Conservation (phyloP, 805 yeast genomes). For the Sungouiella thailandica region DNA sequence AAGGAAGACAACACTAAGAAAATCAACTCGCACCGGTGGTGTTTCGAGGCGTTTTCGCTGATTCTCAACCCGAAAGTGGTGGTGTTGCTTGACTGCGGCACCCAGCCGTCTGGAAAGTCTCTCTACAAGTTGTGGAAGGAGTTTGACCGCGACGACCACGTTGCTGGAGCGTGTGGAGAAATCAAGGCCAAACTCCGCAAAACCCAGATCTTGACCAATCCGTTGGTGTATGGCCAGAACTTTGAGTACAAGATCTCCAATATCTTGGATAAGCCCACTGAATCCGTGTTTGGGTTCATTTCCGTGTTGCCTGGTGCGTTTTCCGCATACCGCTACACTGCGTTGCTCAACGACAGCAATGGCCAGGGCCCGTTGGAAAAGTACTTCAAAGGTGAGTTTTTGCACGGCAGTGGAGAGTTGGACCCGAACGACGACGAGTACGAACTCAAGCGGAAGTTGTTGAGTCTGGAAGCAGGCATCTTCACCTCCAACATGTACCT, state of each 20-base stretch:
- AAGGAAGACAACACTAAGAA: slow-evolving; percentile 62
- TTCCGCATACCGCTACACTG: slow-evolving; percentile 58
- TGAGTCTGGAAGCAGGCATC: slow-evolving; percentile 45
- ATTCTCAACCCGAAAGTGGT: slow-evolving; percentile 55
- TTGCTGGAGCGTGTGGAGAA: slow-evolving; percentile 74
- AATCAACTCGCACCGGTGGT: slow-evolving; percentile 66
- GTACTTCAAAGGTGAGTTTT: slow-evolving; percentile 62
- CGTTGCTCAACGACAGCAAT: slow-evolving; percentile 50
- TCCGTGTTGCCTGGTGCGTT: slow-evolving; percentile 67
- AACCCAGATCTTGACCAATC: slow-evolving; percentile 47
- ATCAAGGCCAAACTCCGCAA: slow-evolving; percentile 53
- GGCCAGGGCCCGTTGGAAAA: slow-evolving; percentile 59
- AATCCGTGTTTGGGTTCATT: slow-evolving; percentile 59
- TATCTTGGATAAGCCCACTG: slow-evolving; percentile 63
- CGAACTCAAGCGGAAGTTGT: slow-evolving; percentile 29
- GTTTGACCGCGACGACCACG: slow-evolving; percentile 51
- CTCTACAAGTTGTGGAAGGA: slow-evolving; percentile 59
- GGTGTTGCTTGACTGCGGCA: slow-evolving; percentile 58
- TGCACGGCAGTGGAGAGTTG: slow-evolving; percentile 51
- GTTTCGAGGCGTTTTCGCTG: slow-evolving; percentile 59
- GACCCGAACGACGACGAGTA: slow-evolving; percentile 54
- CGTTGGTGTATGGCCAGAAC: slow-evolving; percentile 61
- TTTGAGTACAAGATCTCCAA: slow-evolving; percentile 66
- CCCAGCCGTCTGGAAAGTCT: slow-evolving; percentile 55
- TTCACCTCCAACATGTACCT: slow-evolving; percentile 66